phyloP scores from a whole-genome alignment of 2,329 filamentous ascomycete genomes.

The Parastagonospora avenae region DNA sequence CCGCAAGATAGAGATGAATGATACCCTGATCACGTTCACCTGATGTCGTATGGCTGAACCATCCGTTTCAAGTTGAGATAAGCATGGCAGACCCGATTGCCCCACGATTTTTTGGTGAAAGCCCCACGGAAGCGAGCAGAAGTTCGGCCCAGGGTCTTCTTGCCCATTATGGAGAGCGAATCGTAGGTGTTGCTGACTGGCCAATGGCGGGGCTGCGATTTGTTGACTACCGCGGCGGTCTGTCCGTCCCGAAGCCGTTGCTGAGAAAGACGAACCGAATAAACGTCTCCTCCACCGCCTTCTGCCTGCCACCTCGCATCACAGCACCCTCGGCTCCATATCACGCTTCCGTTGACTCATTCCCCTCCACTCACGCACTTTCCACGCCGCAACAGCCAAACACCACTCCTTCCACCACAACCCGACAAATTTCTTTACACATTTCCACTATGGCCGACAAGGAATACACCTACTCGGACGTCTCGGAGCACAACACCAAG shows the following conservation, averaged over 20 bases:
- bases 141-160: slow-evolving; percentile 11
- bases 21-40: slow-evolving; percentile 8
- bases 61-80: neutral
- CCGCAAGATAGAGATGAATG: slow-evolving; percentile 2
- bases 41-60: neutral
- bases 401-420: neutral
- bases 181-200: slow-evolving; percentile 1
- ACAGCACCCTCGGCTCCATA: slow-evolving; percentile 3
- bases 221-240: slow-evolving; percentile 11
- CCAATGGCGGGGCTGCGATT: slow-evolving; percentile 24
- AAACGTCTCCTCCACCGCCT: slow-evolving; percentile 17
- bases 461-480: slow-evolving; percentile 49
- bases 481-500: slow-evolving; percentile 61
- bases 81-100: neutral
- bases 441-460: slow-evolving; percentile 43
- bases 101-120: neutral
- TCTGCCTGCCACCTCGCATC: slow-evolving; percentile 9
- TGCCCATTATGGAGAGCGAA: slow-evolving; percentile 15
- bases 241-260: neutral
- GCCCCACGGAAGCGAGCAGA: neutral
- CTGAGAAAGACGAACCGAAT: neutral
- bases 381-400: neutral
- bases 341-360: neutral
- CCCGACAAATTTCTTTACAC: slow-evolving; percentile 3
- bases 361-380: neutral